Percentiles rank a stretch among this genome's conserved stretches.
Evolutionary conservation across 805 yeast species (phyloP).

Genomic region (Tetrapisispora phaffii): DNA sequence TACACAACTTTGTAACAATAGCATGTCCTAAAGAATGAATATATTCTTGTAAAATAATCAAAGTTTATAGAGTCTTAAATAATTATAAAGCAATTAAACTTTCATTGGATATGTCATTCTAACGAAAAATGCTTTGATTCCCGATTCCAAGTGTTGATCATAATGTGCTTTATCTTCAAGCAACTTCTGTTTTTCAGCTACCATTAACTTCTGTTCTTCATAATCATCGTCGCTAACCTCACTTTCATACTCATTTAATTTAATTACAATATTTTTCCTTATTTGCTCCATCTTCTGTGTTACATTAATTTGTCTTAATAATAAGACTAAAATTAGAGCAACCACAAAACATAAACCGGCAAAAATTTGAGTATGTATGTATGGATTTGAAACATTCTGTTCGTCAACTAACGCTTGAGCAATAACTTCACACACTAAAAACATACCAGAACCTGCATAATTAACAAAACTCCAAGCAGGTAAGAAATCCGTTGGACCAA

Average conservation of each 20-base stretch:
- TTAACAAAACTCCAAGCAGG: constrained; percentile 33
- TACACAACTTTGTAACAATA: too few relatives aligned
- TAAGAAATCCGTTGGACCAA: constrained; percentile 30
- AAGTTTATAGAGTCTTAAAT: neutral
- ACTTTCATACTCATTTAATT: neutral
- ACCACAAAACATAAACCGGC: constrained; percentile 42
- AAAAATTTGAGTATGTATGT: constrained; percentile 49
- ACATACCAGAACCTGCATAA: constrained; percentile 23
- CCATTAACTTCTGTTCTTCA: constrained; percentile 1
- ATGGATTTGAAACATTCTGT: constrained; percentile 31
- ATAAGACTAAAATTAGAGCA: constrained; percentile 34
- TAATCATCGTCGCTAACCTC: constrained; percentile 2
- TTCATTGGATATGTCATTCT: constrained; percentile 11
- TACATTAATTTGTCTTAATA: constrained; percentile 46
- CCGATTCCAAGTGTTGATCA: constrained; percentile 9
- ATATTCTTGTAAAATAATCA: neutral
- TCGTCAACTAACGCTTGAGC: constrained; percentile 40
- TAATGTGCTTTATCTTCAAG: neutral
- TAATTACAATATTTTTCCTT: constrained; percentile 4
- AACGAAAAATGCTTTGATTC: constrained; percentile 13
- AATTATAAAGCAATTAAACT: neutral
- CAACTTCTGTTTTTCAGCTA: neutral
- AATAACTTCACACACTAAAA: constrained; percentile 43
- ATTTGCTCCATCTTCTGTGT: constrained; percentile 6
- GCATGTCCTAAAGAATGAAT: too few relatives aligned